These are phyloP conservation scores for Claviceps sp. DNA, from an alignment of 2,329 filamentous ascomycete species.

Conservation along the genomic window DNA sequence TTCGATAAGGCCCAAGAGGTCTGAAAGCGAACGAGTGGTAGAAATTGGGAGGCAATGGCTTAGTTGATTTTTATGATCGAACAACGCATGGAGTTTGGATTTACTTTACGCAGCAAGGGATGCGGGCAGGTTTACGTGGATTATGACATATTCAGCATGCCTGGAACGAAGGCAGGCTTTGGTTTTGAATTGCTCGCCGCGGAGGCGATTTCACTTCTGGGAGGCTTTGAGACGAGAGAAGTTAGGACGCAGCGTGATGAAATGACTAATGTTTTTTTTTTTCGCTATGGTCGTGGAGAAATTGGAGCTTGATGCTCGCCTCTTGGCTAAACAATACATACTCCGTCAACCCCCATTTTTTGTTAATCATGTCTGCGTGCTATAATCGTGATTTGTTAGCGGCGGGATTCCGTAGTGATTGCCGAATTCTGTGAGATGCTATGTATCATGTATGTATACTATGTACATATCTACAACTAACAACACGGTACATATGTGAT, in stretches of 20 bases:
- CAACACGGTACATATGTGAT: background rate
- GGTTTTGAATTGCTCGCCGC: background rate
- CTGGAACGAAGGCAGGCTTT: background rate
- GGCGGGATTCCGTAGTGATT: background rate
- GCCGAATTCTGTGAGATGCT: background rate
- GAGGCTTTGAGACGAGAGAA: background rate
- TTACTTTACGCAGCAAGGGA: slow-evolving; percentile 8
- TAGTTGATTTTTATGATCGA: background rate
- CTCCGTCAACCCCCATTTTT: background rate
- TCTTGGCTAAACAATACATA: background rate
- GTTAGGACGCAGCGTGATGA: background rate
- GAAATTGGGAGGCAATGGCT: slow-evolving; percentile 1
- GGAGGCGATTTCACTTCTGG: background rate
- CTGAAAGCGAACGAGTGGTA: background rate
- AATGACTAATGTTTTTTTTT: background rate
- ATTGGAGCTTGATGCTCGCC: background rate
- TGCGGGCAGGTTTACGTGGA: slow-evolving; percentile 8
- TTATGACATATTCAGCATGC: slow-evolving; percentile 7
- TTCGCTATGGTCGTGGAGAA: background rate
- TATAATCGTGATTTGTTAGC: background rate
- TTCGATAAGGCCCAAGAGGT: background rate
- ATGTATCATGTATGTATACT: too few relatives aligned
- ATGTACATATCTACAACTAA: background rate
- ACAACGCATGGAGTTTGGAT: slow-evolving; percentile 13
- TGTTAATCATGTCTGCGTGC: background rate